phyloP scores from a whole-genome alignment of 2,329 filamentous ascomycete genomes.

The Keithomyces neogunnii region DNA sequence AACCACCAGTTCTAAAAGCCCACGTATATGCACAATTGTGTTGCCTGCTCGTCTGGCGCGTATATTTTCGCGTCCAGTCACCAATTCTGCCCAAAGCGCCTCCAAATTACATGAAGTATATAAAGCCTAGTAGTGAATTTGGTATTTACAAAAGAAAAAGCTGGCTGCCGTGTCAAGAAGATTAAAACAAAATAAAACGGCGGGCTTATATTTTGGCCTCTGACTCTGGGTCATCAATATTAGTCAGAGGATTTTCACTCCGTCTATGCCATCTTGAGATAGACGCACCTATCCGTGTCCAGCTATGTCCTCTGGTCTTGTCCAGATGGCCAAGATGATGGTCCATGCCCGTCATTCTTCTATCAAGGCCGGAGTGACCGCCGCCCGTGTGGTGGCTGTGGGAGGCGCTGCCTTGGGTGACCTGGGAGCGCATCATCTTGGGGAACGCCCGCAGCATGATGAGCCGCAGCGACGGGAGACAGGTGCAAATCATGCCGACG shows the following conservation, averaged over 20 bases:
- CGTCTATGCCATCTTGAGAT: neutral
- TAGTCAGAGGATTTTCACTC: neutral
- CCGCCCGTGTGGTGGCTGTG: neutral
- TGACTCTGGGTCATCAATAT: neutral
- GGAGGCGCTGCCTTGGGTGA: neutral
- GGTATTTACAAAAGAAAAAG: neutral
- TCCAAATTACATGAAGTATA: no score
- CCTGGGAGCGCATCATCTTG: neutral
- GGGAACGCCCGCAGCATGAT: slow-evolving; percentile 2
- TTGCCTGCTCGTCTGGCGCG: no score
- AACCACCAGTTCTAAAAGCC: no score
- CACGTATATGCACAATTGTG: no score
- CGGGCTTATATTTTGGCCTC: neutral
- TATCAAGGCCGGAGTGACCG: neutral
- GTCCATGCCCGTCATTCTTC: neutral
- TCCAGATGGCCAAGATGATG: slow-evolving; percentile 1
- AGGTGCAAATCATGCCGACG: slow-evolving; percentile 3
- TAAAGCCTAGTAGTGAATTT: no score
- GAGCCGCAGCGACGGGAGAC: slow-evolving; percentile 2
- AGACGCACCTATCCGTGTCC: neutral
- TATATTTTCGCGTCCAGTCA: no score
- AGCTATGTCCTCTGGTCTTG: neutral
- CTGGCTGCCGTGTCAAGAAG: neutral
- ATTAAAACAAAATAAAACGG: no score
- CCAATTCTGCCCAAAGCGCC: no score